Base-by-base conservation (phyloP, 495 filamentous ascomycete genomes). In the Lophiostoma macrostomum region DNA sequence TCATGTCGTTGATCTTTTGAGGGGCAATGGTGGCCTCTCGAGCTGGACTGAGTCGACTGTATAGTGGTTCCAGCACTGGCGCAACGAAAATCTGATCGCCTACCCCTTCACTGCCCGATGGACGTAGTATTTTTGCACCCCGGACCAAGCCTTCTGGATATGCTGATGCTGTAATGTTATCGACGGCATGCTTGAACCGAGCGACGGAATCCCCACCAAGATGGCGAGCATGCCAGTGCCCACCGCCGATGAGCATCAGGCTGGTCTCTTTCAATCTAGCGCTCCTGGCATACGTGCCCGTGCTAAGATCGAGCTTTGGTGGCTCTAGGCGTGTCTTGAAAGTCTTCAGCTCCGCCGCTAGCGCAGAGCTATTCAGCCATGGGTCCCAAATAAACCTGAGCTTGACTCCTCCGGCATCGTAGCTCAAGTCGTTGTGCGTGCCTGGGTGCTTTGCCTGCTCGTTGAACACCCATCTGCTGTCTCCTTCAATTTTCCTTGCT, bases 321-420 rank as follows among this genome's bases (percentile, higher is more conserved):
- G 7, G 3, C 8, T 53, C 32, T n/a, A 13, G 22, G 24, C 23
- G 32, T 2, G 30, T 20, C 32, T 51, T 43, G 24, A 69, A 72
- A 5, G 55, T 51, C 6, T 58, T 47, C 16, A 85, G 59, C 23
- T 76, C 73, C 16, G 53, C 53, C 12, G 69, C 52, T 13, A 80
- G 61, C 19, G 44, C 60, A 1, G 76, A 74, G 12, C 73, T 74
- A 61, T 84, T 84, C 25, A 85, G 66, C 66, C 70, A 84, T 2
- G 81, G 80, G 64, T 85, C 80, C 81, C 79, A 84, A 13, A 78
- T 56, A 42, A 82, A 84, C 28, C 80, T 70, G 16, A 83, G 27
- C 19, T 31, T 68, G 18, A 75, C 68, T 31, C 69, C 76, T 10
- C 54, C 60, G 4, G 66, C 61, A 16, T 65, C 53, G 32, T 75